Percentiles rank a stretch among this genome's conserved stretches.
Conservation (phyloP, 1,284 basidiomycete genomes). For the Athelia psychrophila region DNA sequence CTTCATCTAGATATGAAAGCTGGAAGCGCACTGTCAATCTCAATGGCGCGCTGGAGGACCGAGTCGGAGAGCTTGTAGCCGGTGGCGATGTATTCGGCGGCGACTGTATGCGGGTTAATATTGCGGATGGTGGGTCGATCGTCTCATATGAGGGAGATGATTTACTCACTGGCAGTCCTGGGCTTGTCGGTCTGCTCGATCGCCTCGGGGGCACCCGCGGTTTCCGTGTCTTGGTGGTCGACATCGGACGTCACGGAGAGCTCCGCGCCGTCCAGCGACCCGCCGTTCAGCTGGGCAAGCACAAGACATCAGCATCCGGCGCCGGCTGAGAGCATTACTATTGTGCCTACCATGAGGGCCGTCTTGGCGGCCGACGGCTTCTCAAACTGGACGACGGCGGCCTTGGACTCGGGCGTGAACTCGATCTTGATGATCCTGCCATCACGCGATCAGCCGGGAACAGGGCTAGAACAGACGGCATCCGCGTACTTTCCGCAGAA, state of each 20-base stretch:
- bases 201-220: slow-evolving; percentile 30
- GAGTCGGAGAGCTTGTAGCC: slow-evolving; percentile 83
- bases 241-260: slow-evolving; percentile 67
- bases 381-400: slow-evolving; percentile 68
- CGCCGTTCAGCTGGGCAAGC: slow-evolving; percentile 64
- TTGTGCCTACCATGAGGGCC: slow-evolving; percentile 62
- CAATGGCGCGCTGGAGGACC: slow-evolving; percentile 83
- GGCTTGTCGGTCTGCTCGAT: slow-evolving; percentile 82
- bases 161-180: slow-evolving; percentile 65
- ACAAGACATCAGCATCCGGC: slow-evolving; percentile 10
- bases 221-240: slow-evolving; percentile 50
- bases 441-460: slow-evolving; percentile 3
- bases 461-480: not conserved
- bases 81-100: slow-evolving; percentile 86
- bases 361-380: slow-evolving; percentile 79
- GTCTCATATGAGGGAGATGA: not conserved
- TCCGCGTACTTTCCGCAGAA: slow-evolving; percentile 75
- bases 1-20: not conserved
- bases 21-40: slow-evolving; percentile 68
- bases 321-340: too few relatives aligned
- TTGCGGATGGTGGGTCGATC: not conserved
- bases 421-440: slow-evolving; percentile 64
- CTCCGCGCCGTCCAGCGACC: slow-evolving; percentile 59
- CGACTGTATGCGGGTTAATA: too few relatives aligned
- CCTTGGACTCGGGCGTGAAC: slow-evolving; percentile 34